phyloP scores from a whole-genome alignment of 495 filamentous ascomycete species.

The Penicillium manginii region DNA sequence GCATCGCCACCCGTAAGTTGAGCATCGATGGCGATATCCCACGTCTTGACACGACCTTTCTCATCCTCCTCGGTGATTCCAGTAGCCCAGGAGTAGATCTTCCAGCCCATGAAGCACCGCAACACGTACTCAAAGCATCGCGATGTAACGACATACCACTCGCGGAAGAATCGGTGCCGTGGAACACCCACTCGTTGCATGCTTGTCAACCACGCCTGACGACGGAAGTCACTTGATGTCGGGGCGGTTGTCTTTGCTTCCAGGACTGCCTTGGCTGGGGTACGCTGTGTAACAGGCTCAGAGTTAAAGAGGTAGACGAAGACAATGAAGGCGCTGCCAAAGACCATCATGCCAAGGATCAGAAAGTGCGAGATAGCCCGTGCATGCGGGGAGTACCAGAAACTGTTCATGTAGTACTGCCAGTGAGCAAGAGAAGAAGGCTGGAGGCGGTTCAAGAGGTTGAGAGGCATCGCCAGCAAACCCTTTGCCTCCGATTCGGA shows the following conservation, averaged over 20 bases:
- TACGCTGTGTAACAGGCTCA: slow-evolving; percentile 39
- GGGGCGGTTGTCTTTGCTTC: slow-evolving; percentile 59
- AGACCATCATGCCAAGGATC: slow-evolving; percentile 63
- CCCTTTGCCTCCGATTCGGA: slow-evolving; percentile 67
- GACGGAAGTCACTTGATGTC: slow-evolving; percentile 82
- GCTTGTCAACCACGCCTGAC: slow-evolving; percentile 91
- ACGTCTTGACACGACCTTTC: slow-evolving; percentile 84
- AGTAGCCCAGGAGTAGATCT: slow-evolving; percentile 74
- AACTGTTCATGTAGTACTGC: slow-evolving; percentile 32
- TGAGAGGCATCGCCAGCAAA: slow-evolving; percentile 68
- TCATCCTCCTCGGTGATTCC: slow-evolving; percentile 86
- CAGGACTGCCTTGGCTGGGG: slow-evolving; percentile 25
- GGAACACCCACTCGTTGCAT: slow-evolving; percentile 96
- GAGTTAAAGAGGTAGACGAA: slow-evolving; percentile 69
- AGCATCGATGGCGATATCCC: slow-evolving; percentile 92
- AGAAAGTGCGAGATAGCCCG: slow-evolving; percentile 49
- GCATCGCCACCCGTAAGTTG: slow-evolving; percentile 93
- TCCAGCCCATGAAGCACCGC: slow-evolving; percentile 76
- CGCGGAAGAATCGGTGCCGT: slow-evolving; percentile 79
- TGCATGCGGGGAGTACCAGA: slow-evolving; percentile 46
- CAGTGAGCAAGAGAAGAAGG: slow-evolving; percentile 30
- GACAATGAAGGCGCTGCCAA: slow-evolving; percentile 70
- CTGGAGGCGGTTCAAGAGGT: slow-evolving; percentile 46
- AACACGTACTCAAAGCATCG: slow-evolving; percentile 81
- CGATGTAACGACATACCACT: slow-evolving; percentile 76